phyloP scores from a whole-genome alignment of 768 basidiomycete species.

The Mycena capillaripes region DNA sequence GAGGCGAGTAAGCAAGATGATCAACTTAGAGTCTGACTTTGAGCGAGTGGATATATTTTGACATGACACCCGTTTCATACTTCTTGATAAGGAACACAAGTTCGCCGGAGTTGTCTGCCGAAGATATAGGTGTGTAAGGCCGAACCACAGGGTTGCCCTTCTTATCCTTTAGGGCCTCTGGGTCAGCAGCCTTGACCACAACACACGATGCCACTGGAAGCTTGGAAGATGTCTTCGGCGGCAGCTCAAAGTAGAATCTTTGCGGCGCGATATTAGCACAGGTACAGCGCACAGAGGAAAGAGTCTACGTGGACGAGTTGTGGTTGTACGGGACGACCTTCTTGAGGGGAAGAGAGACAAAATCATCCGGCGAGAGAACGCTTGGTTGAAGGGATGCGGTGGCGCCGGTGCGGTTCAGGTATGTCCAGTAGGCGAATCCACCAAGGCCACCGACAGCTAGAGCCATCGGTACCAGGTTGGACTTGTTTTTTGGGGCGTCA shows the following conservation, averaged over 20 bases:
- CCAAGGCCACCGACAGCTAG: slow-evolving; percentile 60
- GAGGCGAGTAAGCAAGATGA: neutral
- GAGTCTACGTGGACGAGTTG: slow-evolving; percentile 81
- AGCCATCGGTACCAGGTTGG: slow-evolving; percentile 59
- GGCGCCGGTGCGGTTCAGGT: slow-evolving; percentile 55
- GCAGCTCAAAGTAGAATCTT: slow-evolving; percentile 87
- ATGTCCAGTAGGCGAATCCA: slow-evolving; percentile 62
- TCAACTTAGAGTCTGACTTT: slow-evolving; percentile 55
- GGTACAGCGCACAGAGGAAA: neutral
- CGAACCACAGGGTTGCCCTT: slow-evolving; percentile 92
- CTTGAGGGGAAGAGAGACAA: slow-evolving; percentile 86
- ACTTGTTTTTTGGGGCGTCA: slow-evolving; percentile 60
- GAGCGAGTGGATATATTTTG: slow-evolving; percentile 84
- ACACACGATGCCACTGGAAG: slow-evolving; percentile 87
- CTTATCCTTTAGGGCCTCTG: slow-evolving; percentile 72
- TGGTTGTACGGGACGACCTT: slow-evolving; percentile 91
- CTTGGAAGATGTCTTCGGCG: slow-evolving; percentile 81
- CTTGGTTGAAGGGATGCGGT: slow-evolving; percentile 39
- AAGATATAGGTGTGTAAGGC: slow-evolving; percentile 94
- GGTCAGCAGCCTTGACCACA: slow-evolving; percentile 80
- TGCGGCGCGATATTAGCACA: neutral
- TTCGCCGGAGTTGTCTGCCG: slow-evolving; percentile 80
- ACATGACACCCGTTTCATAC: slow-evolving; percentile 86
- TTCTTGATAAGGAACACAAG: slow-evolving; percentile 88
- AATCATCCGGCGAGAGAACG: slow-evolving; percentile 81